Base-by-base conservation (phyloP, 352 stramenopile genomes). In the Halophytophthora polymorphica region DNA sequence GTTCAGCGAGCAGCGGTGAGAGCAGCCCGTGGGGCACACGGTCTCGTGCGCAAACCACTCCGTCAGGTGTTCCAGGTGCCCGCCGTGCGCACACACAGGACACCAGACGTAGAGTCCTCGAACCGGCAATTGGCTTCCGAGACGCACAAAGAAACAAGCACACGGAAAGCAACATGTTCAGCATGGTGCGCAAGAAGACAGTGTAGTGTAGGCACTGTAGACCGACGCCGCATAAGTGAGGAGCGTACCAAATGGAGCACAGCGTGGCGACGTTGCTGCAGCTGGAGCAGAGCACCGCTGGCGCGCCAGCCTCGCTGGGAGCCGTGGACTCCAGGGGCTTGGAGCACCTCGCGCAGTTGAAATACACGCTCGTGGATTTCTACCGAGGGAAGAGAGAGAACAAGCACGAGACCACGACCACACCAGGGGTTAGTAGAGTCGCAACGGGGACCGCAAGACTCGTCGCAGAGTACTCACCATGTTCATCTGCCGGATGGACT, bases 91-190 rank as follows among this genome's bases (percentile, higher is more conserved):
- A 53, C 88, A 97, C n/a, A 93, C 87, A 12, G 88, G 86, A 46
- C 88, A 97, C 88, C 88, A 97, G 4, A 96, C 87, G 47, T 93
- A 97, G 5, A 97, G 52, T 40, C 88, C 87, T 23, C 84, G 82
- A 21, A 96, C 88, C 35, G 86, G 83, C 4, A 92, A 49, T 78
- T 95, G 77, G 46, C 85, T 95, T 44, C 1, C 14, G 48, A 13
- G 41, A 42, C n/a, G 2, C 35, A 35, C 11, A 22, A 36, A 17
- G 39, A 23, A 28, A 64, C 22, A 57, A 49, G 19, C 46, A 42
- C 21, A 57, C 33, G n/a, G 1, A 23, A 23, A 17, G 21, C 35
- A 11, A 49, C n/a, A 51, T 17, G 11, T 1, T 57, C 10, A 40
- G 41, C 6, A 46, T 29, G 33, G 37, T 29, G 14, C 5, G 34